Evolutionary conservation across 345 rosid species (phyloP).

Genomic region (Orychophragmus violaceus): DNA sequence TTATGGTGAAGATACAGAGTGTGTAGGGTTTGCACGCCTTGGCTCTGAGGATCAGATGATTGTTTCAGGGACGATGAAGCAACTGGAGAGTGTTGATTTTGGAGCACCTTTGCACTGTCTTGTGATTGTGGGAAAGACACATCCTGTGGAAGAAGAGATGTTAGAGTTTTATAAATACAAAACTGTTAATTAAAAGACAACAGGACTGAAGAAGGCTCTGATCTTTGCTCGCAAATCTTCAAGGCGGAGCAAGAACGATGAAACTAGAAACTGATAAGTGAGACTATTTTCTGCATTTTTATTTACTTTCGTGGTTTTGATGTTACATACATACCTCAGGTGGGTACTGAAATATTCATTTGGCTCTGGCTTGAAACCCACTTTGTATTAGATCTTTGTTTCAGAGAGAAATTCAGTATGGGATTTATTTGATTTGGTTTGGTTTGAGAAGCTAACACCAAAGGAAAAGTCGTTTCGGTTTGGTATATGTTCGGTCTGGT

Average conservation of each 20-base stretch:
- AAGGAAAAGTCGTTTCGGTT: background rate
- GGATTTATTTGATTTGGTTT: background rate
- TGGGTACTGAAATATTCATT: background rate
- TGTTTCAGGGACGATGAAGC: constrained; percentile 73
- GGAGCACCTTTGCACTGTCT: constrained; percentile 83
- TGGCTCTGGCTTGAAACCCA: background rate
- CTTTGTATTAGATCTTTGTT: background rate
- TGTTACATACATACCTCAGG: too few species aligned
- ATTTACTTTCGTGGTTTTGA: background rate
- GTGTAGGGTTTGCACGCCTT: constrained; percentile 73
- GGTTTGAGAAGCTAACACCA: background rate
- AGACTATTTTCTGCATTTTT: background rate
- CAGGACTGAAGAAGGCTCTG: background rate
- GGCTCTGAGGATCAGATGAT: constrained; percentile 81
- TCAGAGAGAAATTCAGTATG: background rate
- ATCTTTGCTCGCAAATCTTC: background rate
- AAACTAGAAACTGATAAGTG: background rate
- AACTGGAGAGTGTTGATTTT: constrained; percentile 57
- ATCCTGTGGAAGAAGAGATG: constrained; percentile 92
- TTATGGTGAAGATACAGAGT: constrained; percentile 53
- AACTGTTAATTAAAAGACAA: background rate
- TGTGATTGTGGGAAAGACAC: constrained; percentile 70
- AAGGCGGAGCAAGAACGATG: background rate
- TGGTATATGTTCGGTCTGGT: background rate
- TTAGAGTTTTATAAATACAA: constrained; percentile 55